phyloP scores from a whole-genome alignment of 116 monocot genomes.

The Trichopus zeylanicus region DNA sequence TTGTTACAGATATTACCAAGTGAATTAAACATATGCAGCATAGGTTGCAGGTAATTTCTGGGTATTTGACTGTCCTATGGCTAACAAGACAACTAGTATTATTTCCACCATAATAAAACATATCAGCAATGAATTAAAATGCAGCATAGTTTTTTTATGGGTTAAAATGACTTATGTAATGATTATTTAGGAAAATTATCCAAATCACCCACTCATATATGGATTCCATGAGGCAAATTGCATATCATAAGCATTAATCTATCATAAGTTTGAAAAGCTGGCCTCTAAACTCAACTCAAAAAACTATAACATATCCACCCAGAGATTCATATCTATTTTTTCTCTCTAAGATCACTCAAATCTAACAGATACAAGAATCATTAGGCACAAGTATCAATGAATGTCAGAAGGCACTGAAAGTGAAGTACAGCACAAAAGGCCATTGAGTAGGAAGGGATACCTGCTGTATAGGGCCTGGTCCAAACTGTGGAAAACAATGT shows the following conservation, averaged over 20 bases:
- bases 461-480: slow-evolving; percentile 97
- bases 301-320: neutral
- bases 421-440: no score
- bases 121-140: no score
- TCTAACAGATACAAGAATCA: neutral
- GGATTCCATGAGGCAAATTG: neutral
- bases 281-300: neutral
- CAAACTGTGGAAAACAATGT: slow-evolving; percentile 98
- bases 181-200: no score
- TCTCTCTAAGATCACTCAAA: neutral
- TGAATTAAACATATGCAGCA: no score
- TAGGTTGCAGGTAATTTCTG: no score
- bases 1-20: no score
- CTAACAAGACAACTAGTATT: no score
- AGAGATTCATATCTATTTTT: neutral
- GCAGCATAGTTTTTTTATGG: no score
- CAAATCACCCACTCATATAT: neutral
- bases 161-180: no score
- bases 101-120: no score
- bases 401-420: neutral
- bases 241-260: neutral
- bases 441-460: slow-evolving; percentile 23
- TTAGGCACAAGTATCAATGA: neutral
- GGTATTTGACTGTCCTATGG: no score
- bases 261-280: neutral